These are phyloP conservation scores for Starmerella kuoi DNA, from an alignment of 805 yeast genomes.

Conservation along the genomic window DNA sequence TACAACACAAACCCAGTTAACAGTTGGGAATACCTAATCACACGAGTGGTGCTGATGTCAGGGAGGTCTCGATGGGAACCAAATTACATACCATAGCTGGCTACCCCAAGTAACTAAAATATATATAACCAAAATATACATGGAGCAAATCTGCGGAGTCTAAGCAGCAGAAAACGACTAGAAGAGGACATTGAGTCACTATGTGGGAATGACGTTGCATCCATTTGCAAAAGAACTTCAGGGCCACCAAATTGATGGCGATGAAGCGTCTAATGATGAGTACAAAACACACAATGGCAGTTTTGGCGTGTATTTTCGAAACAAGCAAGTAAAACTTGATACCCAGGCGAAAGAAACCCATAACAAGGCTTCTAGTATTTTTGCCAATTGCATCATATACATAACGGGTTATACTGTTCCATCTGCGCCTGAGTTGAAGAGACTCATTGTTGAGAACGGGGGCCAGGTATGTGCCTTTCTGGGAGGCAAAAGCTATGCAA, in stretches of 20 bases:
- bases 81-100: too few relatives aligned
- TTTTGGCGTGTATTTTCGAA: conserved; percentile 49
- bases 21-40: too few relatives aligned
- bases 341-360: conserved; percentile 26
- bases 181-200: too few relatives aligned
- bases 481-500: conserved; percentile 56
- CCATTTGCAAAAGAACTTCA: conserved; percentile 17
- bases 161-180: too few relatives aligned
- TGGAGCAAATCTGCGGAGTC: too few relatives aligned
- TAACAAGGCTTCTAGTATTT: conserved; percentile 41
- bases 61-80: too few relatives aligned
- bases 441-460: conserved; percentile 62
- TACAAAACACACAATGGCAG: conserved; percentile 36
- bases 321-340: conserved; percentile 54
- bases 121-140: too few relatives aligned
- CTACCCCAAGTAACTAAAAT: too few relatives aligned
- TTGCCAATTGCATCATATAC: conserved; percentile 51
- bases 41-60: too few relatives aligned
- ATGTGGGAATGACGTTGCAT: conserved; percentile 6
- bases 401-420: conserved; percentile 89
- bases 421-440: conserved; percentile 57
- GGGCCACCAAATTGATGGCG: conserved; percentile 12
- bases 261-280: conserved; percentile 11
- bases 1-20: too few relatives aligned
- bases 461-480: conserved; percentile 64